Conservation (phyloP, 2,329 filamentous ascomycete genomes). For the Trichoderma atroviride region DNA sequence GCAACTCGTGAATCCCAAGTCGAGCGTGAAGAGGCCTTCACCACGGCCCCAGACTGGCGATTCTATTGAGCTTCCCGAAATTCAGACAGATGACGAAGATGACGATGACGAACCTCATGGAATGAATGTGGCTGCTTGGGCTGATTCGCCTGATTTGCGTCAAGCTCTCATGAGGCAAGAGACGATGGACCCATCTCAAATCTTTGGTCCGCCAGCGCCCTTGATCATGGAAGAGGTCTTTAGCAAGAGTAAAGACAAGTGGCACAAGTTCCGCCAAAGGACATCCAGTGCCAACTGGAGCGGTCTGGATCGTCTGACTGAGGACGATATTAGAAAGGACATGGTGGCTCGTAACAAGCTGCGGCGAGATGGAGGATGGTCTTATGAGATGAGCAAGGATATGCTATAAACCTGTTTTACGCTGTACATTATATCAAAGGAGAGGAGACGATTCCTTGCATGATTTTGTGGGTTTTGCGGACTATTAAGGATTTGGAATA, state of each 20-base stretch:
- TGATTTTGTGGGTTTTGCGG: not conserved
- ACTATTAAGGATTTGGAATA: constrained; percentile 24
- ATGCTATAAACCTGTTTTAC: constrained; percentile 40
- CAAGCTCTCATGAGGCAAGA: constrained; percentile 79
- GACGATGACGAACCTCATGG: constrained; percentile 68
- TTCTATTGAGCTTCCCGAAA: constrained; percentile 88
- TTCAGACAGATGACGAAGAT: constrained; percentile 91
- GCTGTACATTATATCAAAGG: constrained; percentile 3
- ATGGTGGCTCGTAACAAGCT: constrained; percentile 77
- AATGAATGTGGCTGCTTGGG: constrained; percentile 73
- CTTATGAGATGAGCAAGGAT: constrained; percentile 62
- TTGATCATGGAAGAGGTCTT: constrained; percentile 98
- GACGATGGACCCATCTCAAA: constrained; percentile 76
- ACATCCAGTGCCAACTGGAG: constrained; percentile 97
- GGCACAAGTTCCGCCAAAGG: constrained; percentile 84
- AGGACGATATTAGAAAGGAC: constrained; percentile 83
- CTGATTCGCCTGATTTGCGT: constrained; percentile 81
- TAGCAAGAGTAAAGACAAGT: constrained; percentile 79
- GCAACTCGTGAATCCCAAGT: constrained; percentile 50
- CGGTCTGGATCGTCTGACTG: constrained; percentile 77
- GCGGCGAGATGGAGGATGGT: constrained; percentile 83
- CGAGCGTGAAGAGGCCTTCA: constrained; percentile 69
- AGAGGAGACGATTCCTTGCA: not conserved
- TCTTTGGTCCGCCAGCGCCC: constrained; percentile 87
- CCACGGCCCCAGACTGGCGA: constrained; percentile 89